Percentiles rank a stretch among this genome's conserved stretches.
Evolutionary conservation across 116 monocot genomes (phyloP).

Genomic region (Cymodocea nodosa): DNA sequence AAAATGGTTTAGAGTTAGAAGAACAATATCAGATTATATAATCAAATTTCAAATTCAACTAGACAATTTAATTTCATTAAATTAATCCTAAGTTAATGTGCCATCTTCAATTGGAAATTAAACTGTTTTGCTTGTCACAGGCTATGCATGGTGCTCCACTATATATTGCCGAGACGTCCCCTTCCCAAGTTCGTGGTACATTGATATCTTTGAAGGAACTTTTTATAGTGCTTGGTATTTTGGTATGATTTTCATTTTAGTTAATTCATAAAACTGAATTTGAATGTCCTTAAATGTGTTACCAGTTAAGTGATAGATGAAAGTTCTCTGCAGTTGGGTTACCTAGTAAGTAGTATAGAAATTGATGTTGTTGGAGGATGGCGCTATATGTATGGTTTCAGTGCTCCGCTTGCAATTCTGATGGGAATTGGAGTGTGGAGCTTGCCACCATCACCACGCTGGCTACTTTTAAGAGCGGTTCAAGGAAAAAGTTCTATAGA

Average conservation of each 20-base stretch:
- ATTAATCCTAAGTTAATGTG: too few relatives aligned
- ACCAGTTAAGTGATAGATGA: not conserved
- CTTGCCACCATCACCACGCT: conserved; percentile 85
- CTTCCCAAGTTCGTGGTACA: conserved; percentile 91
- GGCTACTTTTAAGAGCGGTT: conserved; percentile 84
- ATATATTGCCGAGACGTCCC: conserved; percentile 92
- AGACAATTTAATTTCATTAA: too few relatives aligned
- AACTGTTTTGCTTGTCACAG: conserved; percentile 18
- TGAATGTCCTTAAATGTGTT: not conserved
- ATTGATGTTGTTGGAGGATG: conserved; percentile 89
- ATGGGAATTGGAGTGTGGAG: conserved; percentile 70
- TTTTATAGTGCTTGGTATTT: conserved; percentile 88
- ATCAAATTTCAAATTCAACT: too few relatives aligned
- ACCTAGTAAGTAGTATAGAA: conserved; percentile 71
- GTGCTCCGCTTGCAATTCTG: conserved; percentile 62
- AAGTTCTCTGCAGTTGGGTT: conserved; percentile 51
- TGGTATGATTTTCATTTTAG: conserved; percentile 33
- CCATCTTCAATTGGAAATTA: too few relatives aligned
- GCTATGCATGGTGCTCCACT: conserved; percentile 98
- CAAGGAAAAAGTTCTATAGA: conserved; percentile 62
- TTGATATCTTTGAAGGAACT: conserved; percentile 95
- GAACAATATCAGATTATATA: too few relatives aligned
- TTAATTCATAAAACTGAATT: not conserved
- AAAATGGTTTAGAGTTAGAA: too few relatives aligned
- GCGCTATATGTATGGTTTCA: conserved; percentile 90